phyloP scores from a whole-genome alignment of 1,139 yeast genomes.

The Lodderomyces margitis region DNA sequence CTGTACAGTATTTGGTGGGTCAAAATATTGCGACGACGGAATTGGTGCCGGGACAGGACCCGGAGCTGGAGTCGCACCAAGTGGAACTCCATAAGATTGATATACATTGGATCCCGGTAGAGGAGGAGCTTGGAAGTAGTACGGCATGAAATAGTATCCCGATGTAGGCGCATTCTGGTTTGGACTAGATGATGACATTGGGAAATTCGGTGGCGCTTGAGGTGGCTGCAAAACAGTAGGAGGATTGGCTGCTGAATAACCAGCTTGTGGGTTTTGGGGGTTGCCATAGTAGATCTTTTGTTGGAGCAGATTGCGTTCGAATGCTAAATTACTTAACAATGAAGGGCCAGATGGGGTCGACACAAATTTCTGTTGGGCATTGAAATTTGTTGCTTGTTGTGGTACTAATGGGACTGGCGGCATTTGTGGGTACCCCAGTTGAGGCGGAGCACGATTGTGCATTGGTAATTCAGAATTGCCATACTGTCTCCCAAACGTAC shows the following conservation, averaged over 20 bases:
- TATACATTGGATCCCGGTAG: not conserved
- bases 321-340: slow-evolving; percentile 28
- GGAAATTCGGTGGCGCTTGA: slow-evolving; percentile 4
- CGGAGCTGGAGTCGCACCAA: not conserved
- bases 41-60: not conserved
- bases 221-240: not conserved
- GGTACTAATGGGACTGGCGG: not conserved
- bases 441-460: not conserved
- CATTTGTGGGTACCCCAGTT: not conserved
- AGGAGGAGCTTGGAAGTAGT: slow-evolving; percentile 3
- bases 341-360: slow-evolving; percentile 8
- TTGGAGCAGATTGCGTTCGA: slow-evolving; percentile 36
- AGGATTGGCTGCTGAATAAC: slow-evolving; percentile 1
- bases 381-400: slow-evolving; percentile 1
- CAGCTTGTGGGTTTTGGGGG: not conserved
- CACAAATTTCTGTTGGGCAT: not conserved
- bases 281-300: slow-evolving; percentile 32
- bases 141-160: slow-evolving; percentile 4
- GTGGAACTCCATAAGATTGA: not conserved
- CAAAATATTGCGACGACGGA: not conserved
- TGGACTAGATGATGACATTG: not conserved
- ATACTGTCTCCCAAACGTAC: not conserved
- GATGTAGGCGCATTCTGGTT: slow-evolving; percentile 1
- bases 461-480: not conserved
- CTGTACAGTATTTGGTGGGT: no score